Percentiles rank a stretch among this genome's conserved stretches.
These are phyloP conservation scores for Oryza meridionalis DNA, from an alignment of 176 grass and related monocot species.

Conservation along the genomic window DNA sequence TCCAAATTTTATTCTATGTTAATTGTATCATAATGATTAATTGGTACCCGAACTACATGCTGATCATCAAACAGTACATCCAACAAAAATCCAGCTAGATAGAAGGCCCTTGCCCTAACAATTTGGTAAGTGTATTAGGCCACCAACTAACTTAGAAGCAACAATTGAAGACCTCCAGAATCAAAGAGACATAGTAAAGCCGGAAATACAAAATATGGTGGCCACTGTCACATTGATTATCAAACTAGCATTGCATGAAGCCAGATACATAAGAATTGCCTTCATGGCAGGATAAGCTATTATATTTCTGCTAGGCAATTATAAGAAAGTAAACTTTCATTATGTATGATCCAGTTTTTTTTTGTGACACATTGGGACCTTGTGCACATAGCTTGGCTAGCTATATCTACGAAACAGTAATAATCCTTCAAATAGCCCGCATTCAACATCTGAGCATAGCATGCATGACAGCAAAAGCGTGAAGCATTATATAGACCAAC, in stretches of 20 bases:
- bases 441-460: constrained; percentile 16
- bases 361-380: background rate
- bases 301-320: too few relatives aligned
- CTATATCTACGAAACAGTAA: constrained; percentile 18
- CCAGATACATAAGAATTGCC: background rate
- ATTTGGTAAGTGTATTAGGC: background rate
- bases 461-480: constrained; percentile 30
- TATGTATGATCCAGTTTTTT: background rate
- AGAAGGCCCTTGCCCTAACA: background rate
- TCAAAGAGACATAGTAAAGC: background rate
- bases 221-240: background rate
- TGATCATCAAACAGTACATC: background rate
- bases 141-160: constrained; percentile 1
- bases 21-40: background rate
- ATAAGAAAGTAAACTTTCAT: background rate
- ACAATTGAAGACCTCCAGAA: background rate
- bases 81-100: background rate
- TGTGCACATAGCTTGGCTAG: too few relatives aligned
- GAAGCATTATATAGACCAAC: background rate
- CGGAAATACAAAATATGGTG: background rate
- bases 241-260: background rate
- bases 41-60: background rate
- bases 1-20: background rate
- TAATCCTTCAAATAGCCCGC: background rate
- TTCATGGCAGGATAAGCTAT: background rate